Evolutionary conservation across 2,329 filamentous ascomycete genomes (phyloP).

Genomic region (Bipolaris oryzae): DNA sequence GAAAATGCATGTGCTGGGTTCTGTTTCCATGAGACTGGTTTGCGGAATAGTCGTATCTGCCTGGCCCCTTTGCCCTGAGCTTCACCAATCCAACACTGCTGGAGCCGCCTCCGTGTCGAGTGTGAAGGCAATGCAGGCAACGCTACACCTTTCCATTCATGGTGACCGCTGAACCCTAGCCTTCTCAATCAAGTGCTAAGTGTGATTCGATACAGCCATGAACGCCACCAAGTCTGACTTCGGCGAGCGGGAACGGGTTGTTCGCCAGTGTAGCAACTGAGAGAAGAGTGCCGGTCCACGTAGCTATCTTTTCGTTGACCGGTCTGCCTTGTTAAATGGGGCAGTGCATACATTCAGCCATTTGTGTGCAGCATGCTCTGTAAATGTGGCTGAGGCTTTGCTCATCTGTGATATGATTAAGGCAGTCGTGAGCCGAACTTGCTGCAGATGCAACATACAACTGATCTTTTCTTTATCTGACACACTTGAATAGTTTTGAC

Average conservation of each 20-base stretch:
- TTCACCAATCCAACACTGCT: neutral
- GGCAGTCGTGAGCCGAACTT: conserved; percentile 9
- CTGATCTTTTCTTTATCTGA: neutral
- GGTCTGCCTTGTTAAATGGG: conserved; percentile 13
- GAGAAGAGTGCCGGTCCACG: conserved; percentile 3
- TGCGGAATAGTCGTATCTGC: neutral
- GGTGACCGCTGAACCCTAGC: conserved; percentile 1
- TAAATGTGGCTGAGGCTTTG: conserved; percentile 29
- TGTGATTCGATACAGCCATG: conserved; percentile 2
- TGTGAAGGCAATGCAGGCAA: neutral
- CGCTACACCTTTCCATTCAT: neutral
- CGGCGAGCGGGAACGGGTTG: conserved; percentile 1
- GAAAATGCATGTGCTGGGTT: neutral
- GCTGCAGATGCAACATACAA: conserved; percentile 5
- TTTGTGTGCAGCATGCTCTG: conserved; percentile 1
- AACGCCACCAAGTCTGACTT: conserved; percentile 17
- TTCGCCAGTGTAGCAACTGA: conserved; percentile 3
- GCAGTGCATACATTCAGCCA: conserved; percentile 10
- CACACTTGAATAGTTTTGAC: neutral
- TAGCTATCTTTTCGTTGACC: conserved; percentile 20
- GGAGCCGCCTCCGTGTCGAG: neutral
- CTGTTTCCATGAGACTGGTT: neutral
- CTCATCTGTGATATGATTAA: conserved; percentile 18
- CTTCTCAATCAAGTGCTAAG: conserved; percentile 6
- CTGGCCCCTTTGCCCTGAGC: neutral